These are phyloP conservation scores for Cadophora luteo-olivacea DNA, from an alignment of 2,329 filamentous ascomycete genomes.

Conservation along the genomic window DNA sequence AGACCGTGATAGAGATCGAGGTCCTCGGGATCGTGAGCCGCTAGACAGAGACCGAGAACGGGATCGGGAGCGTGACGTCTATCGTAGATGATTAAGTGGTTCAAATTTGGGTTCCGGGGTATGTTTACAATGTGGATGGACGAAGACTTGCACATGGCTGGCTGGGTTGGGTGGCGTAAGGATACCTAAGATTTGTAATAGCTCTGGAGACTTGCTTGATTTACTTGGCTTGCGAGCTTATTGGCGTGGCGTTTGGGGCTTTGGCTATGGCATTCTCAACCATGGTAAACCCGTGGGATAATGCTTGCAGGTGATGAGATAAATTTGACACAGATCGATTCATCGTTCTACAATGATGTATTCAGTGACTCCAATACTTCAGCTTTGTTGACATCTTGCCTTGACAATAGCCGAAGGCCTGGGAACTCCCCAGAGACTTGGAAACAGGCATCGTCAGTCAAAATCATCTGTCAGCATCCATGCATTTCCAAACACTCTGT, in stretches of 20 bases:
- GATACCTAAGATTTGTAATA: constrained; percentile 13
- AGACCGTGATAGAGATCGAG: constrained; percentile 47
- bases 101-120: neutral
- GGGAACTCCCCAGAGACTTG: neutral
- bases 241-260: constrained; percentile 13
- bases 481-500: no score
- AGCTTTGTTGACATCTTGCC: neutral
- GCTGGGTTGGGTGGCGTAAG: constrained; percentile 7
- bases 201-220: constrained; percentile 3
- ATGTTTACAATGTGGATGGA: neutral
- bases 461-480: no score
- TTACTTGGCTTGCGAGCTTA: constrained; percentile 4
- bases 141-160: neutral
- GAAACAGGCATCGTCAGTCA: no score
- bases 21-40: constrained; percentile 49
- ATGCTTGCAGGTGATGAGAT: neutral
- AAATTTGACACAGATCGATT: neutral
- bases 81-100: constrained; percentile 31
- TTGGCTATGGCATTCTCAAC: neutral
- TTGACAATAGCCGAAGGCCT: neutral
- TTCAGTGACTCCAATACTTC: no score
- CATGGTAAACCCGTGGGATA: neutral
- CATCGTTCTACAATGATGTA: neutral
- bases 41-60: constrained; percentile 37
- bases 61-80: constrained; percentile 33